These are phyloP conservation scores for Globisporangium alternatum DNA, from an alignment of 352 stramenopile genomes.

Conservation along the genomic window DNA sequence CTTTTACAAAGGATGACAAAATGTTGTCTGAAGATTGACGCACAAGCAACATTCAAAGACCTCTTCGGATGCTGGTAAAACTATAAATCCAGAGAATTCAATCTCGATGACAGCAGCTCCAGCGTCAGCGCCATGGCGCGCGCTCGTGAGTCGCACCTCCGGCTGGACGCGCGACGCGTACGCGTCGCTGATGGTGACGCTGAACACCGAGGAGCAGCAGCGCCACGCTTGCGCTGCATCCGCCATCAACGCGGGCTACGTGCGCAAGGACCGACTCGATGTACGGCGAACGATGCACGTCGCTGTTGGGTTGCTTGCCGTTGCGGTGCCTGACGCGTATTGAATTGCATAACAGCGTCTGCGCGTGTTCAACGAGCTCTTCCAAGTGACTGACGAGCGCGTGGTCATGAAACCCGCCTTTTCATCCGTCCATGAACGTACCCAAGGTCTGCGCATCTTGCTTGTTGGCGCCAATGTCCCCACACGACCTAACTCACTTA, in stretches of 20 bases:
- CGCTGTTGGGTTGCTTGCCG: not conserved
- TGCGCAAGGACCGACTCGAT: slow-evolving; percentile 33
- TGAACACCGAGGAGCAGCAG: slow-evolving; percentile 30
- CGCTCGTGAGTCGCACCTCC: slow-evolving; percentile 36
- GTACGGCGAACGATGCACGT: slow-evolving; percentile 11
- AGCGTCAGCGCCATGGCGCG: slow-evolving; percentile 1
- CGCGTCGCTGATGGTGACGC: slow-evolving; percentile 48
- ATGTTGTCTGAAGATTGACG: too few relatives aligned
- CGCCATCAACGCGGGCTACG: slow-evolving; percentile 24
- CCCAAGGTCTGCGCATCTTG: slow-evolving; percentile 8
- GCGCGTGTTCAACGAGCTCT: slow-evolving; percentile 27
- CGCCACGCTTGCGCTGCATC: not conserved
- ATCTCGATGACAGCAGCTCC: slow-evolving; percentile 13
- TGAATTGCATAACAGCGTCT: slow-evolving; percentile 19
- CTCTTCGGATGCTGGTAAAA: too few relatives aligned
- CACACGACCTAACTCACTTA: not conserved
- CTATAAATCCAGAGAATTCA: too few relatives aligned
- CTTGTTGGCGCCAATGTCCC: not conserved
- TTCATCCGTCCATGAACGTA: slow-evolving; percentile 27
- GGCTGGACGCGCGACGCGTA: slow-evolving; percentile 45
- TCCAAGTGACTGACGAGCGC: slow-evolving; percentile 30
- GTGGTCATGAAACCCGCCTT: slow-evolving; percentile 32
- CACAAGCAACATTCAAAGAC: too few relatives aligned
- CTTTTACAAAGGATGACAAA: not conserved
- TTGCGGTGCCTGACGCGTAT: not conserved